Conservation (phyloP, 306 rosid species). For the Pterocarpus santalinus region DNA sequence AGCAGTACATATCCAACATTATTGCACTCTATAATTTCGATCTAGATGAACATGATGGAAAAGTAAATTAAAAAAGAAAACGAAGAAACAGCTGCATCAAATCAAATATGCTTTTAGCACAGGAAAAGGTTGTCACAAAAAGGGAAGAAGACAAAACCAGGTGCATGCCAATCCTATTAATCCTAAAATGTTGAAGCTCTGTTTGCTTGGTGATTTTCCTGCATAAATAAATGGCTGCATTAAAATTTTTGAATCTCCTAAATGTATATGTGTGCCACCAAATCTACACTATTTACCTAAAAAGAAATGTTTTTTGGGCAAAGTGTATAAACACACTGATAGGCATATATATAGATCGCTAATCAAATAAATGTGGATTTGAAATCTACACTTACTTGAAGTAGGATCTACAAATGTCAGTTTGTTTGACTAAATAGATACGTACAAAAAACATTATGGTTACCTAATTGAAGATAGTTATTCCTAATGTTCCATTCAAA, state of each 20-base stretch:
- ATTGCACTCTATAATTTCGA: conserved; percentile 45
- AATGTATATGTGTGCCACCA: conserved; percentile 4
- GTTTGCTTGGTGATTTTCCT: conserved; percentile 66
- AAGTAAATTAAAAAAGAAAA: conserved; percentile 20
- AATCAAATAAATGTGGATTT: too few relatives aligned
- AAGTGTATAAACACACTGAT: too few relatives aligned
- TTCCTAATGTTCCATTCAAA: conserved; percentile 86
- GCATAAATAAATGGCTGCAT: conserved; percentile 43
- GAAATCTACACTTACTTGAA: too few relatives aligned
- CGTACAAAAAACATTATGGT: not conserved
- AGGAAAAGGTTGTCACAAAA: conserved; percentile 49
- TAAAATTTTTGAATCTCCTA: not conserved
- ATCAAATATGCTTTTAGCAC: conserved; percentile 32
- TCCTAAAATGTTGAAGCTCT: conserved; percentile 34
- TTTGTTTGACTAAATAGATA: too few relatives aligned
- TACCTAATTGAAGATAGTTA: conserved; percentile 78
- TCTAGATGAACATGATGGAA: conserved; percentile 40
- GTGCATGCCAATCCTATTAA: conserved; percentile 53
- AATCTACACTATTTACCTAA: not conserved
- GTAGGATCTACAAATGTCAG: too few relatives aligned
- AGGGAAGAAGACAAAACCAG: conserved; percentile 55
- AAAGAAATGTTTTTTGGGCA: too few relatives aligned
- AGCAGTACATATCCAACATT: conserved; percentile 15
- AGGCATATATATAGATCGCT: too few relatives aligned
- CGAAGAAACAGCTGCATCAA: conserved; percentile 43